Base-by-base conservation (phyloP, 768 basidiomycete genomes). In the Leccinum incarnatum region DNA sequence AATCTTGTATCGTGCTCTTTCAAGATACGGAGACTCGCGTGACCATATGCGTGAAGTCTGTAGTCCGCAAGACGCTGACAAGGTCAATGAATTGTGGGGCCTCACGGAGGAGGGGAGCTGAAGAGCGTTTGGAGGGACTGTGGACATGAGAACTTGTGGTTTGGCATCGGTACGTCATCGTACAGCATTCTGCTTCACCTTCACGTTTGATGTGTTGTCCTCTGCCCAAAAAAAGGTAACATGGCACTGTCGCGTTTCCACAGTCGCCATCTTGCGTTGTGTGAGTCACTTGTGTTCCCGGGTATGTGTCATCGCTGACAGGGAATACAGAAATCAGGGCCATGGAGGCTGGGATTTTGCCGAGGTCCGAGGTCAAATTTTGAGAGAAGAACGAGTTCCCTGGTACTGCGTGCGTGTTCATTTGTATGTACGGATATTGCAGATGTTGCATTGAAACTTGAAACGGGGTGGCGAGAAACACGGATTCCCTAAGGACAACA, bases 91-190 rank as follows among this genome's bases (percentile, higher is more conserved):
- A 15, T 69, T 89, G 15, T 84, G 88, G 89, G 83, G 86, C n/a
- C 55, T 87, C 49, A 78, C 86, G 61, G 73, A 77, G 19, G 85
- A 91, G 85, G 87, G 0, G 87, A 89, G 66, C 65, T 84, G 21
- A 71, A 77, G 1, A 78, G 81, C 2, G 63, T 65, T 19, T 75
- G 71, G 69, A 68, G 67, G 51, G 58, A 71, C 19, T 71, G 62
- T 46, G 73, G 74, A n/a, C 67, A 75, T 46, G 70, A 79, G 1
- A 78, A 79, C 27, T 51, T 71, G 29, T 71, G 69, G 70, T 73
- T 73, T 21, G 62, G 62, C 29, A 11, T 69, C 23, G 72, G 72
- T 73, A 56, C 40, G 69, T 61, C n/a, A 42, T 25, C 42, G n/a
- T 11, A 51, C n/a, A 1, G 10, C 17, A 48, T 53, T 45, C 14